Conservation (phyloP, 1,139 yeast species). For the Sugiyamaella xylanicola region DNA sequence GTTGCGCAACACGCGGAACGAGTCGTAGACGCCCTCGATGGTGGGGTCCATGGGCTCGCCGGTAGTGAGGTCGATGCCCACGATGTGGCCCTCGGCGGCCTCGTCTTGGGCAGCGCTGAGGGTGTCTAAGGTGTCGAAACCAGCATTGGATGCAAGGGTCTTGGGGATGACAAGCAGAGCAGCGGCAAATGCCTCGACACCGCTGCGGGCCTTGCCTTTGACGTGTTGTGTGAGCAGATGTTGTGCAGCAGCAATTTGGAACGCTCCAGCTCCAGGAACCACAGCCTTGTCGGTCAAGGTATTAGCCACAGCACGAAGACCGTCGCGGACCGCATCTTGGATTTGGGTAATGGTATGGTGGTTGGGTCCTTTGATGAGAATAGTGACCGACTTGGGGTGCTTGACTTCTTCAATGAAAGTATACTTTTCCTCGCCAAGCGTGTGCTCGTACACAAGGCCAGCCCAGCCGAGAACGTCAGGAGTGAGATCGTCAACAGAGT, state of each 20-base stretch:
- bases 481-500: constrained; percentile 91
- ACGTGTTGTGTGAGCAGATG: constrained; percentile 56
- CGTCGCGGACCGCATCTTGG: constrained; percentile 96
- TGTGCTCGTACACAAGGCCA: constrained; percentile 88
- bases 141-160: constrained; percentile 89
- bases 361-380: constrained; percentile 91
- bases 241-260: constrained; percentile 78
- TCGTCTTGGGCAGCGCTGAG: constrained; percentile 90
- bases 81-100: constrained; percentile 74
- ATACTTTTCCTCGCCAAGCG: constrained; percentile 95
- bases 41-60: constrained; percentile 98
- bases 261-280: constrained; percentile 98
- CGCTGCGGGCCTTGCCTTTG: constrained; percentile 87
- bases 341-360: constrained; percentile 86
- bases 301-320: constrained; percentile 91
- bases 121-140: constrained; percentile 89
- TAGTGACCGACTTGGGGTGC: constrained; percentile 90
- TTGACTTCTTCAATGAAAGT: constrained; percentile 92
- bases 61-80: constrained; percentile 85
- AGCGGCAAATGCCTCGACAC: constrained; percentile 91
- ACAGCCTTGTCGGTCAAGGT: constrained; percentile 82
- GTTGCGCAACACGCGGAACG: constrained; percentile 89
- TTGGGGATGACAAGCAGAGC: constrained; percentile 90
- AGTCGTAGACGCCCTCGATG: constrained; percentile 95
- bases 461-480: constrained; percentile 86